Evolutionary conservation across 2,329 filamentous ascomycete genomes (phyloP).

Genomic region (Trichoderma asperellum): DNA sequence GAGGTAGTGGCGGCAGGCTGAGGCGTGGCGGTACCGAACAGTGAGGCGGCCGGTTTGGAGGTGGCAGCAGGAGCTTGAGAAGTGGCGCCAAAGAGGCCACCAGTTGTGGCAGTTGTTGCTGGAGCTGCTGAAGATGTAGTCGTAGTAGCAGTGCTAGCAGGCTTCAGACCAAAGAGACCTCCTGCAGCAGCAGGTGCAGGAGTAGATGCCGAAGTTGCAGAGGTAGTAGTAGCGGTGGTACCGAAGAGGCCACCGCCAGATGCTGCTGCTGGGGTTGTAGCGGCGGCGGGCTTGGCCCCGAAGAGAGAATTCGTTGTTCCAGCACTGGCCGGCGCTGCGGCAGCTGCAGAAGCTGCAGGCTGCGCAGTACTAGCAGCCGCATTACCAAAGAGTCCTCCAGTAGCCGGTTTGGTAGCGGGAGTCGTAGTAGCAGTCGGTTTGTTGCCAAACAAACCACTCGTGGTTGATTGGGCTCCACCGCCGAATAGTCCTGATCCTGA

Average conservation of each 20-base stretch:
- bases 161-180: slow-evolving; percentile 42
- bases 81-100: slow-evolving; percentile 35
- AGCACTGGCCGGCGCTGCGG: slow-evolving; percentile 34
- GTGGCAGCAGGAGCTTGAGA: slow-evolving; percentile 33
- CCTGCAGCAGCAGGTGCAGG: slow-evolving; percentile 37
- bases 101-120: slow-evolving; percentile 35
- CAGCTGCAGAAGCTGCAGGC: slow-evolving; percentile 35
- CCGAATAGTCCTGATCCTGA: slow-evolving; percentile 39
- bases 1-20: slow-evolving; percentile 32
- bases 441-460: slow-evolving; percentile 32
- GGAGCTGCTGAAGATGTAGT: slow-evolving; percentile 36
- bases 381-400: slow-evolving; percentile 37
- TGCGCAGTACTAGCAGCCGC: slow-evolving; percentile 31
- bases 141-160: slow-evolving; percentile 39
- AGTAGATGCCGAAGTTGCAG: slow-evolving; percentile 32
- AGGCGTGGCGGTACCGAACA: slow-evolving; percentile 37
- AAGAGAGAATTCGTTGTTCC: slow-evolving; percentile 43
- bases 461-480: slow-evolving; percentile 37
- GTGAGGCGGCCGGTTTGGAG: slow-evolving; percentile 34
- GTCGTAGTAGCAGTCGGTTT: slow-evolving; percentile 33
- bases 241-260: slow-evolving; percentile 45
- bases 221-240: slow-evolving; percentile 36
- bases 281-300: slow-evolving; percentile 45
- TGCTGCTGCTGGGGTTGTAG: slow-evolving; percentile 41
- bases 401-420: slow-evolving; percentile 29